Evolutionary conservation across 345 rosid genomes (phyloP).

Genomic region (Erucastrum elatum): DNA sequence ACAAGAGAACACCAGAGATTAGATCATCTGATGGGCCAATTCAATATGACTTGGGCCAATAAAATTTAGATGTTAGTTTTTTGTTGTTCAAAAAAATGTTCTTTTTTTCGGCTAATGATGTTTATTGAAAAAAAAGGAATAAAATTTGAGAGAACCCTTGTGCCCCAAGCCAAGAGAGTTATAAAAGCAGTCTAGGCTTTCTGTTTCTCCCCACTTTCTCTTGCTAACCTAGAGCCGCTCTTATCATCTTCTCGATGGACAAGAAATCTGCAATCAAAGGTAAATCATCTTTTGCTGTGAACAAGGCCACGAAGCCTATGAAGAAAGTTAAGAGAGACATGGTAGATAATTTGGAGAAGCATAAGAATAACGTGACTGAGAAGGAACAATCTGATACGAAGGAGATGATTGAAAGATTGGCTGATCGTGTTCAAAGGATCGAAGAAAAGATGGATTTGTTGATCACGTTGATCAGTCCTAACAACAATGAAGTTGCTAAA

Average conservation of each 20-base stretch:
- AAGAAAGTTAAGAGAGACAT: not conserved
- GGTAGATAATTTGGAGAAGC: not conserved
- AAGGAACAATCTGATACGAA: not conserved
- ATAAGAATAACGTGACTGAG: not conserved
- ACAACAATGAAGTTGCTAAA: not conserved
- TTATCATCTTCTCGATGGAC: not conserved
- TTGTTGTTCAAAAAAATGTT: not conserved
- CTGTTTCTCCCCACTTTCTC: not conserved
- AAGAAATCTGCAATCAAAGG: not conserved
- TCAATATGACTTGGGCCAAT: not conserved
- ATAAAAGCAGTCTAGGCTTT: not conserved
- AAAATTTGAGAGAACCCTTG: not conserved
- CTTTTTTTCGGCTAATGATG: too few species aligned
- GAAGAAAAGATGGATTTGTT: not conserved
- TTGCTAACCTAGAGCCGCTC: not conserved
- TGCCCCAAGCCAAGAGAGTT: not conserved
- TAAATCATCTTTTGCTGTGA: not conserved
- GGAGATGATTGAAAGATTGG: not conserved
- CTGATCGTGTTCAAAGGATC: not conserved
- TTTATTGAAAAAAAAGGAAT: not conserved
- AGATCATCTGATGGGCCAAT: not conserved
- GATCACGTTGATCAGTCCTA: not conserved
- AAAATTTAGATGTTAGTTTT: not conserved
- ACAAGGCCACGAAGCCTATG: not conserved
- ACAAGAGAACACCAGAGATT: slow-evolving; percentile 14